Evolutionary conservation across 768 basidiomycete species (phyloP).

Genomic region (Trametes gibbosa): DNA sequence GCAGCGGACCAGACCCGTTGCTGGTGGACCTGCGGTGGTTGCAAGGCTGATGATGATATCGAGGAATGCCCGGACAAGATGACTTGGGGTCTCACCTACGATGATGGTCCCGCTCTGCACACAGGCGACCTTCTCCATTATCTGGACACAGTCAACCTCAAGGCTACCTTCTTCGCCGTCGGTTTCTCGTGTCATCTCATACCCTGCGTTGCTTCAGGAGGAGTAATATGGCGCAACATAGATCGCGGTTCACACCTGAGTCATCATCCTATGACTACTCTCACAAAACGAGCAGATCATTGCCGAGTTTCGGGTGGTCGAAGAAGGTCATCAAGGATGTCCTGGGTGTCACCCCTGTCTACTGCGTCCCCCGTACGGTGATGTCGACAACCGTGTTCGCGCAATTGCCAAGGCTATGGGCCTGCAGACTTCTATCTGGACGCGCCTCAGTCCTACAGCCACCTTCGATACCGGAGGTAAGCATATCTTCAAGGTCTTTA

Average conservation of each 20-base stretch:
- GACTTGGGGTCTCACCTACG: conserved; percentile 61
- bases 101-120: conserved; percentile 80
- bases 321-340: conserved; percentile 83
- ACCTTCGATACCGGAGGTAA: conserved; percentile 73
- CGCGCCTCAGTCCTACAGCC: conserved; percentile 52
- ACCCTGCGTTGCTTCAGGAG: conserved; percentile 64
- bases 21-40: conserved; percentile 84
- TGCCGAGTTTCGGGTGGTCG: conserved; percentile 86
- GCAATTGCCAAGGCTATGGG: conserved; percentile 83
- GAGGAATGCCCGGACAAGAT: conserved; percentile 66
- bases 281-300: conserved; percentile 79
- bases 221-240: conserved; percentile 81
- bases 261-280: conserved; percentile 68
- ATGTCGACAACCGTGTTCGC: conserved; percentile 84
- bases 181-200: conserved; percentile 76
- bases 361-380: conserved; percentile 81
- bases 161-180: conserved; percentile 85
- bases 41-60: conserved; percentile 65
- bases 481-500: conserved; percentile 7
- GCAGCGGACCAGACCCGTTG: conserved; percentile 54
- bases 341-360: conserved; percentile 72
- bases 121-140: conserved; percentile 74
- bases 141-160: conserved; percentile 59
- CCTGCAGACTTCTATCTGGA: conserved; percentile 83
- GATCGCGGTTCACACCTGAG: conserved; percentile 70